Evolutionary conservation across 257 asterid species (phyloP).

Genomic region (Scutellaria baicalensis): DNA sequence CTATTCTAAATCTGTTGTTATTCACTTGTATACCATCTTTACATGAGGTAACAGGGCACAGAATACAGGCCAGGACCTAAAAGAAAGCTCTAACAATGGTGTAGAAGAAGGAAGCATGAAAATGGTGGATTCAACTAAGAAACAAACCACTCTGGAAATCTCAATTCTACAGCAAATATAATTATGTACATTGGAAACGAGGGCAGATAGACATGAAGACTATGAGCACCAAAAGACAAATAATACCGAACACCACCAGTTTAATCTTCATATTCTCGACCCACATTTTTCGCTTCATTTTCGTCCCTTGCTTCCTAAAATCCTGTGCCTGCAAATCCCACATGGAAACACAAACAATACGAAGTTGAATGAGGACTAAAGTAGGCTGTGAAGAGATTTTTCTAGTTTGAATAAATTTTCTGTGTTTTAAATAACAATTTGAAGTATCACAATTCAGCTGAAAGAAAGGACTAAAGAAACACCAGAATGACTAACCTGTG

Average conservation of each 20-base stretch:
- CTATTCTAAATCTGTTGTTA: not conserved
- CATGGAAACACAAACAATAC: not conserved
- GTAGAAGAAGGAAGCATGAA: not conserved
- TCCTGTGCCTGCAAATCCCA: slow-evolving; percentile 48
- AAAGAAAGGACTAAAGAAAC: not conserved
- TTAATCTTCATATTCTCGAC: slow-evolving; percentile 56
- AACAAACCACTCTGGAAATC: not conserved
- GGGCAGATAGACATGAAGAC: slow-evolving; percentile 43
- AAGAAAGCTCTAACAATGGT: not conserved
- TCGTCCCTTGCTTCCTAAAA: slow-evolving; percentile 49
- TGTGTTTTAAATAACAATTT: not conserved
- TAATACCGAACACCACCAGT: slow-evolving; percentile 40
- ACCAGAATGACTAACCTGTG: slow-evolving; percentile 30
- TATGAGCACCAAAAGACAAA: slow-evolving; percentile 33
- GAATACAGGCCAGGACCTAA: slow-evolving; percentile 1
- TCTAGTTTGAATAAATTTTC: not conserved
- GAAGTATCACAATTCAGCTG: not conserved
- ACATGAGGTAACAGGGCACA: slow-evolving; percentile 10
- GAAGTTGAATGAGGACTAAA: not conserved
- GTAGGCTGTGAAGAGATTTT: not conserved
- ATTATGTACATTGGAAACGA: slow-evolving; percentile 35
- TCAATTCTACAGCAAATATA: not conserved
- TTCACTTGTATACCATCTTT: slow-evolving; percentile 16
- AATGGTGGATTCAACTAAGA: not conserved
- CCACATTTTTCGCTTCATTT: slow-evolving; percentile 54